Percentiles rank a stretch among this genome's conserved stretches.
Evolutionary conservation across 2,329 filamentous ascomycete genomes (phyloP).

Genomic region (Akanthomyces uredinophilus): DNA sequence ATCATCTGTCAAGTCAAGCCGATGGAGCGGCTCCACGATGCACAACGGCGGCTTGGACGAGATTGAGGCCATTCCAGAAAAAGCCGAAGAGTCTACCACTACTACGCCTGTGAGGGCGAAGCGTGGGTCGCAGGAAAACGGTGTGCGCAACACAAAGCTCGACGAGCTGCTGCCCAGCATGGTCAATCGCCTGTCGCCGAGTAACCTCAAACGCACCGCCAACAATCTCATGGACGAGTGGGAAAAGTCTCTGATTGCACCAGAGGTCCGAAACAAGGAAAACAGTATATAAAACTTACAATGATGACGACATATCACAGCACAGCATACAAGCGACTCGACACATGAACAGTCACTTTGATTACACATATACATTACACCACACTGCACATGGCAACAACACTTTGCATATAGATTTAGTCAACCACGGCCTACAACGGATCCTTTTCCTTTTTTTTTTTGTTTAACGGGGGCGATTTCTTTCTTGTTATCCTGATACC

Average conservation of each 20-base stretch:
- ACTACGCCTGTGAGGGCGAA: conserved; percentile 44
- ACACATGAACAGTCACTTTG: neutral
- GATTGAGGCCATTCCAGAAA: conserved; percentile 42
- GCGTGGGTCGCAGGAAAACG: conserved; percentile 26
- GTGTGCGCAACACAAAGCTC: conserved; percentile 38
- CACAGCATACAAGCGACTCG: conserved; percentile 1
- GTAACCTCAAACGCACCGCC: conserved; percentile 76
- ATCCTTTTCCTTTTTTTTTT: neutral
- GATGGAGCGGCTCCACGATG: conserved; percentile 61
- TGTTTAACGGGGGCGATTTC: neutral
- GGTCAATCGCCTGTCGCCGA: conserved; percentile 66
- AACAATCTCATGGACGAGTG: conserved; percentile 84
- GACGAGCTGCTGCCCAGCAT: conserved; percentile 62
- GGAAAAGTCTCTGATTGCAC: conserved; percentile 56
- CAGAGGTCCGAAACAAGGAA: conserved; percentile 28
- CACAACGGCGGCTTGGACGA: conserved; percentile 38
- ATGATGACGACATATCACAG: neutral
- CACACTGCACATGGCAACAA: conserved; percentile 1
- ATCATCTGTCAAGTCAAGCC: conserved; percentile 49
- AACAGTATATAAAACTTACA: conserved; percentile 23
- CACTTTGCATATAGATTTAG: conserved; percentile 1
- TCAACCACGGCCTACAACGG: conserved; percentile 1
- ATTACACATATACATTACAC: conserved; percentile 2
- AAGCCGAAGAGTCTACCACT: conserved; percentile 39
- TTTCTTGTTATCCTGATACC: neutral